Percentiles rank a stretch among this genome's conserved stretches.
These are phyloP conservation scores for Lachnum nothofagi DNA, from an alignment of 2,329 filamentous ascomycete species.

Conservation along the genomic window DNA sequence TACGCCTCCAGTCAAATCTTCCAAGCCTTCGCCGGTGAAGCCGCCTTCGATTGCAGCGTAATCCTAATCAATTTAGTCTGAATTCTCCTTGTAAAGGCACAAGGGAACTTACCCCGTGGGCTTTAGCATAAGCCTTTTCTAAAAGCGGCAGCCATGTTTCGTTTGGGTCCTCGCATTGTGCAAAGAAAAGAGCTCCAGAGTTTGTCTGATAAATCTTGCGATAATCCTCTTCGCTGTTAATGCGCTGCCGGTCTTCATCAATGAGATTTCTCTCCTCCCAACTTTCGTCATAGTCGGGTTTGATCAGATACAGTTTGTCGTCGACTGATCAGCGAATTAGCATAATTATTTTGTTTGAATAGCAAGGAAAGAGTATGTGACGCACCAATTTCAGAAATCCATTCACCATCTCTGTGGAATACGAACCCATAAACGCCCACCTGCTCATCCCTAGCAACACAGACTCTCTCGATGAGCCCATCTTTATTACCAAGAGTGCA, in stretches of 20 bases:
- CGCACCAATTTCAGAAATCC: constrained; percentile 42
- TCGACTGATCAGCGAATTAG: constrained; percentile 86
- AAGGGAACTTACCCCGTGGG: constrained; percentile 50
- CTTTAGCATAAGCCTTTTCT: constrained; percentile 81
- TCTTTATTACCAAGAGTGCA: constrained; percentile 58
- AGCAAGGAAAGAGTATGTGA: not conserved
- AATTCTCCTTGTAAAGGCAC: not conserved
- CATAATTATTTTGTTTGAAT: not conserved
- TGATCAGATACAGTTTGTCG: constrained; percentile 79
- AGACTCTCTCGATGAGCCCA: constrained; percentile 43
- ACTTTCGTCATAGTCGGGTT: constrained; percentile 69
- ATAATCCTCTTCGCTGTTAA: constrained; percentile 54
- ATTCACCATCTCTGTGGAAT: constrained; percentile 80
- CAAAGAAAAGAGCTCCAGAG: constrained; percentile 73
- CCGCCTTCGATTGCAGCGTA: constrained; percentile 71
- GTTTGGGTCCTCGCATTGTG: constrained; percentile 67
- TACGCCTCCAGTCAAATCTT: constrained; percentile 62
- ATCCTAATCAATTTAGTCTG: constrained; percentile 41
- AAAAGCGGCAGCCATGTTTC: constrained; percentile 78
- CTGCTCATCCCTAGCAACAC: constrained; percentile 36
- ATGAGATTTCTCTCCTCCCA: constrained; percentile 66
- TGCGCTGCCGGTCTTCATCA: constrained; percentile 59
- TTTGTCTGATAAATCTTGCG: constrained; percentile 42
- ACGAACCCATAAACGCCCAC: constrained; percentile 87
- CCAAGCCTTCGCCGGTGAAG: constrained; percentile 52